Conservation (phyloP, 768 basidiomycete species). For the Ramaria sp. region DNA sequence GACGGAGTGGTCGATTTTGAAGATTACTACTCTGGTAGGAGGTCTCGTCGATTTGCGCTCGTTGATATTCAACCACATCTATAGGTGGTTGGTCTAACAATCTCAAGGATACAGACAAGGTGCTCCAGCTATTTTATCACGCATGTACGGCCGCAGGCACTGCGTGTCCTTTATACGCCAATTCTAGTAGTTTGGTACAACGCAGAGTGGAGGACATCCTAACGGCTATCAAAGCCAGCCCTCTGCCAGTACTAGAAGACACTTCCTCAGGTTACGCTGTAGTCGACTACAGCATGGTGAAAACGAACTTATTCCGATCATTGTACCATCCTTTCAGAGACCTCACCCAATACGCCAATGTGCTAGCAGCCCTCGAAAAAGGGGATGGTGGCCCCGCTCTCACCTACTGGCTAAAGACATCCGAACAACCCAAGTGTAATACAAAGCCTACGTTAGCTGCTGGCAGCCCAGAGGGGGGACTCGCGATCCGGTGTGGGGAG, state of each 20-base stretch:
- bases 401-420: neutral
- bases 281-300: conserved; percentile 12
- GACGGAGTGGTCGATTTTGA: conserved; percentile 17
- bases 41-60: neutral
- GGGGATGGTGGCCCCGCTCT: conserved; percentile 16
- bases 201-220: conserved; percentile 10
- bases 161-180: conserved; percentile 14
- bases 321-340: conserved; percentile 16
- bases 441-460: neutral
- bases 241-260: conserved; percentile 8
- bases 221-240: conserved; percentile 2
- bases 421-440: neutral
- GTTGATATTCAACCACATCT: neutral
- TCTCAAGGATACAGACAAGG: conserved; percentile 17
- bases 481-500: conserved; percentile 15
- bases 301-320: conserved; percentile 13
- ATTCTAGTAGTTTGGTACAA: conserved; percentile 13
- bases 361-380: conserved; percentile 17
- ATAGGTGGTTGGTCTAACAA: conserved; percentile 15
- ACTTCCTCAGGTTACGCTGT: conserved; percentile 2
- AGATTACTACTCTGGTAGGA: conserved; percentile 3
- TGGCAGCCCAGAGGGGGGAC: neutral
- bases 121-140: conserved; percentile 11
- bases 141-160: conserved; percentile 18
- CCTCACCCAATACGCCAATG: neutral